These are phyloP conservation scores for Cystofilobasidium ferigula DNA, from an alignment of 768 basidiomycete genomes.

Conservation along the genomic window DNA sequence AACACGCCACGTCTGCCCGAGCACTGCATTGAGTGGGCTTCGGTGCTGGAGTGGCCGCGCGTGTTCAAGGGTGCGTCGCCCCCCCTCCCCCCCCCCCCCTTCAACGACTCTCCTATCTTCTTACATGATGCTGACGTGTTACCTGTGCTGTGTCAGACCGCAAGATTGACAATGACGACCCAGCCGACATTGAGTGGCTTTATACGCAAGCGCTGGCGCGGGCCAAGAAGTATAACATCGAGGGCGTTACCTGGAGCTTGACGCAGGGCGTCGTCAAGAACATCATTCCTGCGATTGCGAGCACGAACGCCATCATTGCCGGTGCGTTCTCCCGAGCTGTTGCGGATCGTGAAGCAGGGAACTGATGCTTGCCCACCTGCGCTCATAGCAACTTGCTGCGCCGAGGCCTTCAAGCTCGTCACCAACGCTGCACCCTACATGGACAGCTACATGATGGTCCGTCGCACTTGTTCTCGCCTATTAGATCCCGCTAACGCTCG, in stretches of 20 bases:
- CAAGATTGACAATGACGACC: conserved; percentile 94
- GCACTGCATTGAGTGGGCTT: conserved; percentile 99
- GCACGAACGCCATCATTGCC: conserved; percentile 95
- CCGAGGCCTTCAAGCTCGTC: conserved; percentile 97
- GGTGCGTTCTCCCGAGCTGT: conserved; percentile 45
- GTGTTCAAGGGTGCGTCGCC: conserved; percentile 71
- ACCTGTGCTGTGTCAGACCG: too few relatives aligned
- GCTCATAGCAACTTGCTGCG: conserved; percentile 76
- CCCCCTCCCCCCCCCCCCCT: not conserved
- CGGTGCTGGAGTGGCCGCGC: conserved; percentile 95
- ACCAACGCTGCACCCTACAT: conserved; percentile 87
- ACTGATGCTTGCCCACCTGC: not conserved
- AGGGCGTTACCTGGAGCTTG: conserved; percentile 93
- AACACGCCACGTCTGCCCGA: conserved; percentile 96
- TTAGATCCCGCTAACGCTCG: not conserved
- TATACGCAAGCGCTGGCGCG: conserved; percentile 68
- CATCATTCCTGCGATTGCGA: conserved; percentile 93
- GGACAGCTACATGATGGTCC: conserved; percentile 74
- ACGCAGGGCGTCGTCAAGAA: conserved; percentile 99
- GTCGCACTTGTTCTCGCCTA: not conserved
- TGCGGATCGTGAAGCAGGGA: not conserved
- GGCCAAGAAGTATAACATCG: conserved; percentile 89
- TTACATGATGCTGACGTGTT: too few relatives aligned
- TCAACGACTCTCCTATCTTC: not conserved
- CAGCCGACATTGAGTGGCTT: conserved; percentile 91